Evolutionary conservation across 2,329 filamentous ascomycete genomes (phyloP), one percentile per base, ranked within the genome.

Genomic region (Penicillium sp.): DNA sequence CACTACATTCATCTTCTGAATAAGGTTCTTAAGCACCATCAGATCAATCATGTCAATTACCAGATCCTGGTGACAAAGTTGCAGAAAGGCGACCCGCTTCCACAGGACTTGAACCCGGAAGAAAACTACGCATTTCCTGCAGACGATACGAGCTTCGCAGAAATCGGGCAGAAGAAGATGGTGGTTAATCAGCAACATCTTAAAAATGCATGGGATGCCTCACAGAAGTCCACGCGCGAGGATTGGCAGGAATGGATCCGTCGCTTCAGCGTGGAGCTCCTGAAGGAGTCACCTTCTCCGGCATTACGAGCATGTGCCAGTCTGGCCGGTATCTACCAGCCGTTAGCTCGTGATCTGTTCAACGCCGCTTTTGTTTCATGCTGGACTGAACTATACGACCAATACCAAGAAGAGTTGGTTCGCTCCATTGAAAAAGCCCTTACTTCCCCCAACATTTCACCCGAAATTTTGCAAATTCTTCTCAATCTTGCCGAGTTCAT

Each of bases 211-310:
- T 99, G 92, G 92, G 92, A 96, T 54, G 92, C 93, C 0, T 88
- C 84, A 42, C 88, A 93, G 44, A 95, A 95, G 59, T 95, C 90
- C 0, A 99, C 92, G 7, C 88, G 89, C 55, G 92, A 99, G 60
- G 92, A 99, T 65, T 99, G 92, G 92, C 86, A 95, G 55, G 92
- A 99, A 63, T 99, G 92, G 92, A 87, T 98, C 66, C 80, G 93
- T 44, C 79, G 90, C 17, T 95, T 98, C 67, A 96, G 90, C 59
- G 90, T 95, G 22, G 94, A 95, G 39, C 73, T 98, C 6, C 74
- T 99, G 30, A 86, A 89, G 45, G 93, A 98, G 60, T 96, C 89
- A 1, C 93, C 92, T 2, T 95, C 95, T 49, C 92, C 95, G 56
- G 90, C 93, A 6, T 73, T 99, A 1, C 79, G 92, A 48, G 92